Evolutionary conservation across 164 flowering plant species (phyloP).

Genomic region (Vitis vinifera): DNA sequence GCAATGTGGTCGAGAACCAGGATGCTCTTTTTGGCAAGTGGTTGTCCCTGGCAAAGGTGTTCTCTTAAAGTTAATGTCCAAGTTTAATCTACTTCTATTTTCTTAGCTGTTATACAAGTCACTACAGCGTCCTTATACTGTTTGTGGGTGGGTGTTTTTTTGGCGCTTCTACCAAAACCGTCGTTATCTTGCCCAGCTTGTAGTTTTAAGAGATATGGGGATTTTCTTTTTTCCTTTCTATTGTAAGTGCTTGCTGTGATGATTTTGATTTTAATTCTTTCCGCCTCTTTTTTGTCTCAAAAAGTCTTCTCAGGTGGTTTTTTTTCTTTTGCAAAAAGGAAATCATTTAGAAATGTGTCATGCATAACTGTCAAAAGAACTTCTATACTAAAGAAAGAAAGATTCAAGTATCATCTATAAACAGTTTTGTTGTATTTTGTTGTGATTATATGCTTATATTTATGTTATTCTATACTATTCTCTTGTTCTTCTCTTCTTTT

Average conservation of each 20-base stretch:
- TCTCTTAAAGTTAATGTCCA: neutral
- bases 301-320: neutral
- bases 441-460: neutral
- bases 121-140: neutral
- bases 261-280: neutral
- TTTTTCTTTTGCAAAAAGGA: neutral
- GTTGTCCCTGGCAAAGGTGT: neutral
- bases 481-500: too few species aligned
- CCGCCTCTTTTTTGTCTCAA: too few species aligned
- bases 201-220: neutral
- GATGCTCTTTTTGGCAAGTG: neutral
- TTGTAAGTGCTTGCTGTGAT: neutral
- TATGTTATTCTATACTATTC: neutral
- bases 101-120: slow-evolving; percentile 1
- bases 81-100: slow-evolving; percentile 4
- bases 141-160: slow-evolving; percentile 7
- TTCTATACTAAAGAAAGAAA: neutral
- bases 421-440: neutral
- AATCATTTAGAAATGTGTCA: neutral
- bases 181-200: slow-evolving; percentile 1
- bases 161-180: neutral
- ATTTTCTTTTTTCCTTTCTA: slow-evolving; percentile 1
- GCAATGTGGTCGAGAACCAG: neutral
- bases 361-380: neutral
- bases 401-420: neutral